A percentile compares a stretch with the other conserved stretches of the same genome.
phyloP scores from a whole-genome alignment of 371 early-diverging fungal species.

The Umbelopsis sp. region DNA sequence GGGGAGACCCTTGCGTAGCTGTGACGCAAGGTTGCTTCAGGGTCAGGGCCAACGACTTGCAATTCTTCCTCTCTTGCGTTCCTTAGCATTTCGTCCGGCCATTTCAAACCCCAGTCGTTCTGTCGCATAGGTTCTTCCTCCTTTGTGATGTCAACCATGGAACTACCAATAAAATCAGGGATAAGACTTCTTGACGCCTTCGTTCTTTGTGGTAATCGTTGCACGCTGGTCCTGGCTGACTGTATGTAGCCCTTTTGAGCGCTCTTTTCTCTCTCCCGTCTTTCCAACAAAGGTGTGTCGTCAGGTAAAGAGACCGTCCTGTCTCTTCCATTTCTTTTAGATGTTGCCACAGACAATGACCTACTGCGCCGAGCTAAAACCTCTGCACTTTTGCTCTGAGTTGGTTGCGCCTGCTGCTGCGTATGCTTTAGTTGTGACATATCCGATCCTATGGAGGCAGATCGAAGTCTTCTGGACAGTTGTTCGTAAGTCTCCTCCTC shows the following conservation, averaged over 20 bases:
- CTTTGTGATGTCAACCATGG: neutral
- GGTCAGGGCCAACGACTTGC: neutral
- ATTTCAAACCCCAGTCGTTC: neutral
- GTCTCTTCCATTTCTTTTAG: neutral
- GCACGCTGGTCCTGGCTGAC: neutral
- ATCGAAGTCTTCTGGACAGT: neutral
- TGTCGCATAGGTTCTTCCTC: neutral
- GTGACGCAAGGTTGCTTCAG: neutral
- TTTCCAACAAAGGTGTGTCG: neutral
- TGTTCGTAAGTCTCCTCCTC: slow-evolving; percentile 5
- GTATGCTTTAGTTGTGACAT: neutral
- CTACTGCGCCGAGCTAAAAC: neutral
- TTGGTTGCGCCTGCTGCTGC: neutral
- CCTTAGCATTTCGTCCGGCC: neutral
- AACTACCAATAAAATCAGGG: slow-evolving; percentile 8
- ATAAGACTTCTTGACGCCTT: neutral
- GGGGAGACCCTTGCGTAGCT: neutral
- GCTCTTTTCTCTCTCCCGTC: neutral
- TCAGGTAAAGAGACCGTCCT: neutral
- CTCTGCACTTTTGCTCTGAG: slow-evolving; percentile 4
- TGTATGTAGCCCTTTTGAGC: slow-evolving; percentile 2
- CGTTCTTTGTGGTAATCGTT: neutral
- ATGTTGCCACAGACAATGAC: neutral
- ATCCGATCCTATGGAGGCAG: slow-evolving; percentile 1
- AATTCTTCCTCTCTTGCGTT: neutral